phyloP scores from a whole-genome alignment of 352 stramenopile genomes.

The Blastocystis hominis region DNA sequence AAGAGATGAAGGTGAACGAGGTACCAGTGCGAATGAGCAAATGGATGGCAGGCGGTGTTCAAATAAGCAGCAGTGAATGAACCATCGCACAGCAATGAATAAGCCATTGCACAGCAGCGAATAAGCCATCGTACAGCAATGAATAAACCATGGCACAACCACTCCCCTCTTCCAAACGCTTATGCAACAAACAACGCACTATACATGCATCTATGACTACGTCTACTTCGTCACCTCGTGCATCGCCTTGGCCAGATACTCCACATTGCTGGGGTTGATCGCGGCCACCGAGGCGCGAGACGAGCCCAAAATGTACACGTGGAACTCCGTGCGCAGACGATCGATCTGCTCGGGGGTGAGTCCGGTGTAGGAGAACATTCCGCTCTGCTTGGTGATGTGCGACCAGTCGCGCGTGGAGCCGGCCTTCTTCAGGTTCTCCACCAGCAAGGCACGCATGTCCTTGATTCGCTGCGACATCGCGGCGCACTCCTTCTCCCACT shows the following conservation, averaged over 20 bases:
- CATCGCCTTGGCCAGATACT: conserved; percentile 81
- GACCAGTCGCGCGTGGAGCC: conserved; percentile 73
- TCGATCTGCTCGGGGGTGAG: conserved; percentile 81
- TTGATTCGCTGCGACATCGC: conserved; percentile 87
- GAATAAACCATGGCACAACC: too few relatives aligned
- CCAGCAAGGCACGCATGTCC: conserved; percentile 71
- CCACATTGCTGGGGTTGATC: conserved; percentile 83
- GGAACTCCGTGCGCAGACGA: conserved; percentile 83
- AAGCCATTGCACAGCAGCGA: too few relatives aligned
- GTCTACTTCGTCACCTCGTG: conserved; percentile 68
- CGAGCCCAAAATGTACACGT: conserved; percentile 95
- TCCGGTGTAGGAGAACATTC: conserved; percentile 98
- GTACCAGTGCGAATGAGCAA: too few relatives aligned
- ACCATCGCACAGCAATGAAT: too few relatives aligned
- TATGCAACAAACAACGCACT: neutral
- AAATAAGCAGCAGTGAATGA: too few relatives aligned
- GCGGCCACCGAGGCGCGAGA: conserved; percentile 90
- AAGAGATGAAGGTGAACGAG: too few relatives aligned
- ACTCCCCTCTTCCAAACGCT: too few relatives aligned
- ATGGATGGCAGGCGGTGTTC: too few relatives aligned
- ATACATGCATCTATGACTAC: neutral
- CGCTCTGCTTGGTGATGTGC: conserved; percentile 91
- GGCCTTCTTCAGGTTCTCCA: conserved; percentile 68
- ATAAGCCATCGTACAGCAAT: too few relatives aligned
- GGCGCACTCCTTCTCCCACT: conserved; percentile 82